Conservation (phyloP, 192 early-diverging fungal genomes). For the Phlyctochytrium arcticum region DNA sequence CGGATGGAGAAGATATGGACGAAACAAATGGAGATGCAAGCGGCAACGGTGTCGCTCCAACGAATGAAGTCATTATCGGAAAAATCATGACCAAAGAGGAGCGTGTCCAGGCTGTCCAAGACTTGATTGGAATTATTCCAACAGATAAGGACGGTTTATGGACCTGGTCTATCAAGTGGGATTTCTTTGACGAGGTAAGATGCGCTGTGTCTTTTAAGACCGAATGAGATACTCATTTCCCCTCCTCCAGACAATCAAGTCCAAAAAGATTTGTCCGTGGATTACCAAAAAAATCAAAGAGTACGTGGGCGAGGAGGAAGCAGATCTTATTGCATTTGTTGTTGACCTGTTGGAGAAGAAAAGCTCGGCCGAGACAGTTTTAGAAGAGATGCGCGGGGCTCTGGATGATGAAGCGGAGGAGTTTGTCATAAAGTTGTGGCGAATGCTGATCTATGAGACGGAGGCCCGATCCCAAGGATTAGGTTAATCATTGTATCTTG, state of each 20-base stretch:
- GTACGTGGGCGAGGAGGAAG: slow-evolving; percentile 74
- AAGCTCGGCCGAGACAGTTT: slow-evolving; percentile 62
- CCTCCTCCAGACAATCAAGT: slow-evolving; percentile 39
- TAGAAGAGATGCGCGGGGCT: slow-evolving; percentile 73
- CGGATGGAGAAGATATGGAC: slow-evolving; percentile 38
- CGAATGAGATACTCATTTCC: neutral
- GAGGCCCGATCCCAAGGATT: slow-evolving; percentile 60
- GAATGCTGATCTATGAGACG: slow-evolving; percentile 81
- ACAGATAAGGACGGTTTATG: slow-evolving; percentile 64
- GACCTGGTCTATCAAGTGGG: slow-evolving; percentile 74
- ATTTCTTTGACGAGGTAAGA: slow-evolving; percentile 64
- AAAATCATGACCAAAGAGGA: slow-evolving; percentile 68
- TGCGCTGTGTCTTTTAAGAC: slow-evolving; percentile 19
- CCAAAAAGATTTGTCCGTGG: slow-evolving; percentile 69
- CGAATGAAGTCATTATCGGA: slow-evolving; percentile 39
- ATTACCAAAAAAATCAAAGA: slow-evolving; percentile 75
- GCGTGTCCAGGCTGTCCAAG: slow-evolving; percentile 55
- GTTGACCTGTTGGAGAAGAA: slow-evolving; percentile 62
- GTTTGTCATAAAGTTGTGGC: slow-evolving; percentile 88
- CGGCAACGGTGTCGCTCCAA: slow-evolving; percentile 9
- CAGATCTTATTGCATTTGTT: slow-evolving; percentile 77
- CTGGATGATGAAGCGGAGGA: slow-evolving; percentile 83
- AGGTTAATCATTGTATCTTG: slow-evolving; percentile 26
- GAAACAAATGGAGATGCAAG: slow-evolving; percentile 26
- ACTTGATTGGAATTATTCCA: slow-evolving; percentile 67